These are phyloP conservation scores for Xylariaceae sp. DNA, from an alignment of 2,329 filamentous ascomycete genomes.

Conservation along the genomic window DNA sequence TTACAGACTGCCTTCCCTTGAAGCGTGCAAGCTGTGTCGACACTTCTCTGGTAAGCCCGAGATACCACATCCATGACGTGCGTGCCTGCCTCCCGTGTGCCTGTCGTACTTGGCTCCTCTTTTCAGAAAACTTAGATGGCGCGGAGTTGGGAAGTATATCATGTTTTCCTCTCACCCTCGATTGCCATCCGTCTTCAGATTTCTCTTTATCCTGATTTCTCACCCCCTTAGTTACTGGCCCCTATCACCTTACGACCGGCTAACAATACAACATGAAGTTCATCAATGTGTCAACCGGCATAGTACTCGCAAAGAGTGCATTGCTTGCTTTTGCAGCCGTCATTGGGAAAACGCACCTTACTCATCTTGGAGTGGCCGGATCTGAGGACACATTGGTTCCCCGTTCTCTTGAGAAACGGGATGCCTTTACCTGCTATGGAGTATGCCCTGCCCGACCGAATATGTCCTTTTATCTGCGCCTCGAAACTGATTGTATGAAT, in stretches of 20 bases:
- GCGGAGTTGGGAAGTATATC: no score
- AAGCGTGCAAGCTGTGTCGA: background rate
- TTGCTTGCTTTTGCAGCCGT: background rate
- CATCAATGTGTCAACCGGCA: background rate
- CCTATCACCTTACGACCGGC: background rate
- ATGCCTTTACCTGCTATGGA: slow-evolving; percentile 29
- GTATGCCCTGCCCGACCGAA: slow-evolving; percentile 15
- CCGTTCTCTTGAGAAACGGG: slow-evolving; percentile 24
- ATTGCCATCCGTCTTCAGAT: background rate
- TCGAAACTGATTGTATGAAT: background rate
- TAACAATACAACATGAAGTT: slow-evolving; percentile 1
- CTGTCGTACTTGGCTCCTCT: background rate
- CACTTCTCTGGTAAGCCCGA: background rate
- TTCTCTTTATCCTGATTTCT: background rate
- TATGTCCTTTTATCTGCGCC: background rate
- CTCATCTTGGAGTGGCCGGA: background rate
- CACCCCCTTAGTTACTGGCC: background rate
- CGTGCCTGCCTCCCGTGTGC: background rate
- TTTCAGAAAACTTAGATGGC: background rate
- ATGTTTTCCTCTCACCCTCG: background rate
- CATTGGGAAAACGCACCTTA: background rate
- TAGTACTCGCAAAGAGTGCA: background rate
- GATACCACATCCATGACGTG: background rate
- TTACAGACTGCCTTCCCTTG: background rate
- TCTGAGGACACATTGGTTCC: background rate